Conservation (phyloP, 371 early-diverging fungal genomes). For the Blakeslea trispora region DNA sequence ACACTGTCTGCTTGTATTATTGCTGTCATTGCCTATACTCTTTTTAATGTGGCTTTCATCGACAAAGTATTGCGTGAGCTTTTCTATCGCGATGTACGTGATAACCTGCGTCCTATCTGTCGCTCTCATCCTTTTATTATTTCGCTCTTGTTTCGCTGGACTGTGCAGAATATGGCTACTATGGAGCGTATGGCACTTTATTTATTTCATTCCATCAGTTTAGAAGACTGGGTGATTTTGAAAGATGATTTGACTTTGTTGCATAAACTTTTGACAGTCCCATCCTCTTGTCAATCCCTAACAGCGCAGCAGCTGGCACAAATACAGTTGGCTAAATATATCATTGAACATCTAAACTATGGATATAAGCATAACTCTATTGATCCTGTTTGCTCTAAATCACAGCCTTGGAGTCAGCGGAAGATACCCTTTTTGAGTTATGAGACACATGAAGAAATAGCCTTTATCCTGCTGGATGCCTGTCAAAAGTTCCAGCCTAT, state of each 20-base stretch:
- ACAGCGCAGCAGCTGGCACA: conserved; percentile 24
- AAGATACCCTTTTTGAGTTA: conserved; percentile 26
- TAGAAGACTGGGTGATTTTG: conserved; percentile 47
- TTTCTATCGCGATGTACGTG: conserved; percentile 56
- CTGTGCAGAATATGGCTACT: conserved; percentile 38
- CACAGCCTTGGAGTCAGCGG: conserved; percentile 40
- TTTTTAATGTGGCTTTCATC: conserved; percentile 53
- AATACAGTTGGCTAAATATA: conserved; percentile 43
- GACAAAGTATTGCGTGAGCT: conserved; percentile 40
- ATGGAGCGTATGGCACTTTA: conserved; percentile 59
- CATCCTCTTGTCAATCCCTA: conserved; percentile 15
- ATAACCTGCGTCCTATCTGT: conserved; percentile 47
- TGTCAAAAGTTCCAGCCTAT: conserved; percentile 38
- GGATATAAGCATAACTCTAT: conserved; percentile 20
- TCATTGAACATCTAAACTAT: conserved; percentile 52
- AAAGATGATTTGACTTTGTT: conserved; percentile 42
- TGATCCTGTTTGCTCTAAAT: conserved; percentile 23
- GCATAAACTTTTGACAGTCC: conserved; percentile 32
- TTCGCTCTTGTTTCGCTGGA: conserved; percentile 50
- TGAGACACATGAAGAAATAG: conserved; percentile 42
- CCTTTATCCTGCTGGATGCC: conserved; percentile 42
- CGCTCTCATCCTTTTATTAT: conserved; percentile 39
- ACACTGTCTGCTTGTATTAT: conserved; percentile 28
- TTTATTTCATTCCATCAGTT: conserved; percentile 51
- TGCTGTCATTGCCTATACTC: conserved; percentile 41